phyloP scores from a whole-genome alignment of 352 stramenopile species.

The Phytopythium chamaehyphon region DNA sequence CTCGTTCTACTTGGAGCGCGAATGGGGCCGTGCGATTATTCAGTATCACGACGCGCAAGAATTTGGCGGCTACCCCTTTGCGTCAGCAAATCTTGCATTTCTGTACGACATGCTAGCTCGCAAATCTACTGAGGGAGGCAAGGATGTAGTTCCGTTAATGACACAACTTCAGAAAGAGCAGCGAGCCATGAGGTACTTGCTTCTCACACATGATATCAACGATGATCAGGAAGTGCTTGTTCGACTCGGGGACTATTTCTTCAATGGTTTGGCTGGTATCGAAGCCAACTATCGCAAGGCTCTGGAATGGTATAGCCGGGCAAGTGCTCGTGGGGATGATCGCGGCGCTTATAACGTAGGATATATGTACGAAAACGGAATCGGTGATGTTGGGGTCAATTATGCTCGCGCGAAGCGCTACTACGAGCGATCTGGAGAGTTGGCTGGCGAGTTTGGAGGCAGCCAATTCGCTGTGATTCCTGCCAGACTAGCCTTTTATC shows the following conservation, averaged over 20 bases:
- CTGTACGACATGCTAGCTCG: conserved; percentile 51
- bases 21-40: conserved; percentile 43
- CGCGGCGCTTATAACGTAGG: conserved; percentile 71
- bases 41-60: conserved; percentile 62
- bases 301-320: conserved; percentile 65
- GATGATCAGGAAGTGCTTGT: conserved; percentile 57
- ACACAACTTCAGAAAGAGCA: conserved; percentile 17
- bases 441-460: conserved; percentile 29
- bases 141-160: no score
- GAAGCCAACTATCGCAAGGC: conserved; percentile 24
- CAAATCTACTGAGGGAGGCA: no score
- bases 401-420: conserved; percentile 53
- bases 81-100: conserved; percentile 73
- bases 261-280: conserved; percentile 57
- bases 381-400: conserved; percentile 43
- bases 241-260: conserved; percentile 74
- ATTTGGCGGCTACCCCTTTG: conserved; percentile 49
- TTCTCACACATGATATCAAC: conserved; percentile 26
- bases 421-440: conserved; percentile 50
- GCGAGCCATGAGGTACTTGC: conserved; percentile 38
- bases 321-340: conserved; percentile 52
- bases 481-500: conserved; percentile 30
- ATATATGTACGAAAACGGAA: conserved; percentile 67
- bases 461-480: conserved; percentile 16
- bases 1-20: conserved; percentile 38